These are phyloP conservation scores for Balamuthia mandrillaris DNA, from an alignment of 208 protist genomes.

Conservation along the genomic window DNA sequence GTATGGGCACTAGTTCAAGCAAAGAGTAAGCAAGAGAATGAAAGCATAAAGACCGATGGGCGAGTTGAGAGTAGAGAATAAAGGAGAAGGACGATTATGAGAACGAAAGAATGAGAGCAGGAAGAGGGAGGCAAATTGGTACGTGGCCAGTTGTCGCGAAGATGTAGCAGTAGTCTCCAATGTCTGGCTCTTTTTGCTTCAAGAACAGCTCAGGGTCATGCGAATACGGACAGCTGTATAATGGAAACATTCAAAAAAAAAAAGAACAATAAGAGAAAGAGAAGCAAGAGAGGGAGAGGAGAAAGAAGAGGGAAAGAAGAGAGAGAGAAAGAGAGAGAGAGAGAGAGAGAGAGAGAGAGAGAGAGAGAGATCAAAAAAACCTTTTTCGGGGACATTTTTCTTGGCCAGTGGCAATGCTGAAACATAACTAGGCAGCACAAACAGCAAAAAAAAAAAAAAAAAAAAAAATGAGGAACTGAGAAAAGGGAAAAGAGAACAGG, in stretches of 20 bases:
- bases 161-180: neutral
- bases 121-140: neutral
- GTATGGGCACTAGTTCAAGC: too few relatives aligned
- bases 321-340: neutral
- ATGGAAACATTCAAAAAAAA: neutral
- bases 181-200: neutral
- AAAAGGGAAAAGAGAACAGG: too few relatives aligned
- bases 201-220: slow-evolving; percentile 15
- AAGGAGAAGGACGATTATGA: neutral
- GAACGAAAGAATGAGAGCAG: neutral
- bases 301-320: neutral
- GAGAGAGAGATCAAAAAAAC: neutral
- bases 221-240: neutral
- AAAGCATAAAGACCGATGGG: too few relatives aligned
- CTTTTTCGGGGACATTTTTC: neutral
- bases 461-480: too few relatives aligned
- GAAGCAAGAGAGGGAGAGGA: neutral
- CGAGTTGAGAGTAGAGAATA: neutral
- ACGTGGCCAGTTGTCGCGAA: neutral
- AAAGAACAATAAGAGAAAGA: neutral
- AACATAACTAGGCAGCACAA: too few relatives aligned
- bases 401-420: too few relatives aligned
- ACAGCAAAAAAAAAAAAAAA: too few relatives aligned
- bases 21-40: too few relatives aligned
- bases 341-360: neutral